Conservation (phyloP, 2,329 filamentous ascomycete genomes). For the Sarocladium brachiariae region DNA sequence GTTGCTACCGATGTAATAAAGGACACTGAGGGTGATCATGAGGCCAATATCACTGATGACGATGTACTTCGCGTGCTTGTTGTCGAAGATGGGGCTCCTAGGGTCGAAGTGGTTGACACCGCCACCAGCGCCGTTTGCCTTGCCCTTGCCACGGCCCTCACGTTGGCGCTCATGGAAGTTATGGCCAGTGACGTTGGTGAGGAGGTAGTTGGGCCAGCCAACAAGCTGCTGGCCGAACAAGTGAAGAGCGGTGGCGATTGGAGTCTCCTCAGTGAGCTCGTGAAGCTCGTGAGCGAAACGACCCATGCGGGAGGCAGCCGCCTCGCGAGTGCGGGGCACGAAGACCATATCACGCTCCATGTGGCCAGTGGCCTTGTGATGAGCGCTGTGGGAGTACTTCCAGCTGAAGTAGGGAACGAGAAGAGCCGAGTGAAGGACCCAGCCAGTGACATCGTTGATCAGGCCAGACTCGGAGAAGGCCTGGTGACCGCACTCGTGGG, state of each 20-base stretch:
- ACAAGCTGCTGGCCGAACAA: constrained; percentile 80
- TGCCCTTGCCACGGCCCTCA: constrained; percentile 90
- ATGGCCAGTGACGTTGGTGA: constrained; percentile 92
- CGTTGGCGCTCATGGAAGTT: constrained; percentile 85
- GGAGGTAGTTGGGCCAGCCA: constrained; percentile 88
- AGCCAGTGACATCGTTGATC: constrained; percentile 88
- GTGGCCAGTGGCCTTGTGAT: constrained; percentile 98
- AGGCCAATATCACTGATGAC: constrained; percentile 80
- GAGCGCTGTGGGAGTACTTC: constrained; percentile 99
- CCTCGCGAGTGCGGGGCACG: constrained; percentile 81
- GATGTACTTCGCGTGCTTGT: constrained; percentile 83
- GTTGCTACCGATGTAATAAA: constrained; percentile 64
- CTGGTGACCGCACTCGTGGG: constrained; percentile 96
- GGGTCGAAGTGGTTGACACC: constrained; percentile 97
- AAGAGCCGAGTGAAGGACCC: constrained; percentile 80
- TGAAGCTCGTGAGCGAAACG: constrained; percentile 71
- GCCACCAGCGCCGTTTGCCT: constrained; percentile 70
- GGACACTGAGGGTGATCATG: constrained; percentile 49
- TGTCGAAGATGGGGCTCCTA: constrained; percentile 81
- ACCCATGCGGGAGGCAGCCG: constrained; percentile 70
- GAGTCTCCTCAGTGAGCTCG: constrained; percentile 92
- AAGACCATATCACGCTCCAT: constrained; percentile 99
- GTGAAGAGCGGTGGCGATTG: constrained; percentile 68
- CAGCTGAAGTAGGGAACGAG: constrained; percentile 98
- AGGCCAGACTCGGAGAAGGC: constrained; percentile 90